These are phyloP conservation scores for Quercus parvula DNA, from an alignment of 306 rosid species.

Conservation along the genomic window DNA sequence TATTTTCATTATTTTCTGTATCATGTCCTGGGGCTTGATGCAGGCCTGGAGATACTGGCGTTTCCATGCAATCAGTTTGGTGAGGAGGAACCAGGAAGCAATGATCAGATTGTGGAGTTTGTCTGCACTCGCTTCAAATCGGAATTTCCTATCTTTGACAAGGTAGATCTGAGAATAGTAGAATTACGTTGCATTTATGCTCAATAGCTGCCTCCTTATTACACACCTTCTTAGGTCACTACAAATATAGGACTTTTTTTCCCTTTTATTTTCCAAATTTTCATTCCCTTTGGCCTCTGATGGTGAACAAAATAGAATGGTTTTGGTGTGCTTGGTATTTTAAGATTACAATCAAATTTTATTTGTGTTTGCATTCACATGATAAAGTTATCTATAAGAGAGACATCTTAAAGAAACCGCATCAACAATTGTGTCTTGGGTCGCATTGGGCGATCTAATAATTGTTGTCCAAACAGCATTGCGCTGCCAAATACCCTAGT, in stretches of 20 bases:
- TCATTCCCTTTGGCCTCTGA: neutral
- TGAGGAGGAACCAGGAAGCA: conserved; percentile 80
- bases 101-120: conserved; percentile 68
- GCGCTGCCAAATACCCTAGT: neutral
- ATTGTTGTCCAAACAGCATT: neutral
- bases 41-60: conserved; percentile 81
- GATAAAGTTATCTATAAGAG: neutral
- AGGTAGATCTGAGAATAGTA: conserved; percentile 36
- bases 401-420: neutral
- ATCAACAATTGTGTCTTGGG: neutral
- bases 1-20: neutral
- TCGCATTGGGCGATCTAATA: neutral
- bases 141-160: conserved; percentile 81
- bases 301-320: neutral
- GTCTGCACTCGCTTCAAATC: conserved; percentile 86
- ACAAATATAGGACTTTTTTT: neutral
- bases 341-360: neutral
- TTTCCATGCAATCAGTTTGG: conserved; percentile 93
- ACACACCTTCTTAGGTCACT: neutral
- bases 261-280: neutral
- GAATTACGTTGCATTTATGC: neutral
- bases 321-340: neutral
- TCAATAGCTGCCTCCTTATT: neutral
- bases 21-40: conserved; percentile 1
- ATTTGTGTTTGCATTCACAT: neutral